Base-by-base conservation (phyloP, 2,329 filamentous ascomycete genomes). In the Camptophora hylomeconis region DNA sequence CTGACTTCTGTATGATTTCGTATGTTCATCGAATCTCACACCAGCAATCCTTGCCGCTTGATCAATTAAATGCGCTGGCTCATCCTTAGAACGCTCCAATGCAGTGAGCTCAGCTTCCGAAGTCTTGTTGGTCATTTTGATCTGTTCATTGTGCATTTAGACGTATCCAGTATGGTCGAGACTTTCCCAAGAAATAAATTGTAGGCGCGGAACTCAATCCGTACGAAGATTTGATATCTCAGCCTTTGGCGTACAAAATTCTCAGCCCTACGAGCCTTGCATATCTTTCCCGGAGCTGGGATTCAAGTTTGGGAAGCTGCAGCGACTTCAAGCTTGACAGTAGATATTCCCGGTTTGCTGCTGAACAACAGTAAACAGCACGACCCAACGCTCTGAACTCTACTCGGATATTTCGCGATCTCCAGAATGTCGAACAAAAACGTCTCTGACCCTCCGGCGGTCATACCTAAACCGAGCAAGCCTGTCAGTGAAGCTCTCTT, bases 401-500 rank as follows among this genome's bases (percentile, higher is more conserved):
- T n/a, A n/a, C n/a, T n/a, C n/a, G n/a, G n/a, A n/a, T 14, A 14
- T 9, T 12, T 10, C 8, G 13, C 9, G 11, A 15, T 15, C 11
- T 11, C 39, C 52, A 52, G 52, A 52, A 74, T 75, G 69, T 63
- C 69, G 54, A 67, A 73, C 49, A 57, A 62, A 20, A 58, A 62
- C 41, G 47, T 57, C 62, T 63, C 66, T 53, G 59, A 54, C 53
- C 63, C 72, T 45, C 67, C 74, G 47, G 67, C 69, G 56, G 67
- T 72, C 41, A 69, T 80, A 54, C 69, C 78, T 57, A 74, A 82
- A 47, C 63, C 72, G 39, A 71, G 60, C 53, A 70, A 72, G 60
- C 87, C 89, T 41, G 80, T 94, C 63, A 95, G 87, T 69, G 89
- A 98, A 69, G 82, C 87, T 52, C 75, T 98, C 50, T 73, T 98